Evolutionary conservation across 805 yeast species (phyloP).

Genomic region (Wickerhamiella hasegawae): DNA sequence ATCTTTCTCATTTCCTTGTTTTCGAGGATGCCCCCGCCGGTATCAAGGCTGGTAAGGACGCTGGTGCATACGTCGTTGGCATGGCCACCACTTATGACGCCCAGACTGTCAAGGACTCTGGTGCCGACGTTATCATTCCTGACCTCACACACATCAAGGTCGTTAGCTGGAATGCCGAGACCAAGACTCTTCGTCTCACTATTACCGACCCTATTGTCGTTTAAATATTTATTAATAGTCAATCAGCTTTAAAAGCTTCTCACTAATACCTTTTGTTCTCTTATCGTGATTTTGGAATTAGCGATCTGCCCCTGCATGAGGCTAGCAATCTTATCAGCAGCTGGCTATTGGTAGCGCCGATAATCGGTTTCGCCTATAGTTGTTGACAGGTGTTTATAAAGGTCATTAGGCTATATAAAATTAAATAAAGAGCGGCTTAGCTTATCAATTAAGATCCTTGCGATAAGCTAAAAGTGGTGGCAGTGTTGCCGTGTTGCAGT

Average conservation of each 20-base stretch:
- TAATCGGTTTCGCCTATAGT: no score
- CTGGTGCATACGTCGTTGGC: conserved; percentile 72
- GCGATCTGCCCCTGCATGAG: no score
- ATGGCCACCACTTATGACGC: conserved; percentile 67
- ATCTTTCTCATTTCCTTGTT: conserved; percentile 30
- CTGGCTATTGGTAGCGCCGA: no score
- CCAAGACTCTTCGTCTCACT: conserved; percentile 12
- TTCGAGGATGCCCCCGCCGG: conserved; percentile 90
- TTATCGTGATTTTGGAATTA: no score
- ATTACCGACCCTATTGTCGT: conserved; percentile 12
- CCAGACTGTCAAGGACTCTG: conserved; percentile 51
- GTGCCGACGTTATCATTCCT: conserved; percentile 70
- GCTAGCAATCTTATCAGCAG: no score
- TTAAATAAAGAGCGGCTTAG: neutral
- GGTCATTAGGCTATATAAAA: neutral
- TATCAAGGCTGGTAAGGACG: conserved; percentile 64
- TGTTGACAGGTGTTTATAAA: neutral
- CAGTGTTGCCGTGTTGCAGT: conserved; percentile 17
- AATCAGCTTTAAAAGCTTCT: neutral
- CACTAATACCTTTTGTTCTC: no score
- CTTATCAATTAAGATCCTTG: no score
- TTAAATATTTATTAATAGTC: conserved; percentile 1
- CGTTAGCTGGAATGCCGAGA: conserved; percentile 32
- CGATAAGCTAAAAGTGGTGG: conserved; percentile 21
- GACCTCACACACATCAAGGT: conserved; percentile 51